Conservation (phyloP, 1,284 basidiomycete species). For the Tilletiopsis washingtonensis region DNA sequence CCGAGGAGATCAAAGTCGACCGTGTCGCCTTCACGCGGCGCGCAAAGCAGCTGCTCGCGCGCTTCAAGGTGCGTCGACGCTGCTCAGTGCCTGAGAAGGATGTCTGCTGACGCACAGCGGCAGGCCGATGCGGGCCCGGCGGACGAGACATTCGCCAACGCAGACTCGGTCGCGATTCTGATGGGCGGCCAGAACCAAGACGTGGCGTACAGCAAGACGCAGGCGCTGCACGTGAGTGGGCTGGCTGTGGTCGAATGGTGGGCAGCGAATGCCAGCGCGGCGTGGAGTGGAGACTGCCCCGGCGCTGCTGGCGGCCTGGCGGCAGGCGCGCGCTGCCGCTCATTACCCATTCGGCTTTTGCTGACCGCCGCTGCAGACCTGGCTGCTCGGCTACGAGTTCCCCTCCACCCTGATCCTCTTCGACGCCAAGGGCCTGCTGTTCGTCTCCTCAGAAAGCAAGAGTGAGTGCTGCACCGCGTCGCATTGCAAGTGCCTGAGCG, state of each 20-base stretch:
- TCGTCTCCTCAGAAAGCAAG: constrained; percentile 83
- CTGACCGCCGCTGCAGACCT: no score
- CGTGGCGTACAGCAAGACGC: constrained; percentile 27
- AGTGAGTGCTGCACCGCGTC: constrained; percentile 52
- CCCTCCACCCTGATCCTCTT: constrained; percentile 85
- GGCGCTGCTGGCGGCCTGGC: neutral
- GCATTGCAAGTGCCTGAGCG: neutral
- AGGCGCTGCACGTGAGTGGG: constrained; percentile 18
- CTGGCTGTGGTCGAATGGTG: neutral
- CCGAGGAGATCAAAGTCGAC: constrained; percentile 35
- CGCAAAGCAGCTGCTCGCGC: constrained; percentile 16
- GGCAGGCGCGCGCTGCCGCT: neutral
- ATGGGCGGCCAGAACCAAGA: constrained; percentile 31
- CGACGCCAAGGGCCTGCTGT: constrained; percentile 60
- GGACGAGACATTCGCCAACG: constrained; percentile 11
- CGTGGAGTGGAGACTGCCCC: neutral
- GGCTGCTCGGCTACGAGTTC: constrained; percentile 93
- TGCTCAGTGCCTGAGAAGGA: no score
- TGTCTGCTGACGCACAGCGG: no score
- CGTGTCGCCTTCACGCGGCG: constrained; percentile 22
- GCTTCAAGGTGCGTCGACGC: constrained; percentile 22
- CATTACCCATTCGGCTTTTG: no score
- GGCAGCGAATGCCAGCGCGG: neutral
- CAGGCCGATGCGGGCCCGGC: no score
- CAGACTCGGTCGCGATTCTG: constrained; percentile 25